Conservation (phyloP, 352 stramenopile species). For the Pythium rishiriense region DNA sequence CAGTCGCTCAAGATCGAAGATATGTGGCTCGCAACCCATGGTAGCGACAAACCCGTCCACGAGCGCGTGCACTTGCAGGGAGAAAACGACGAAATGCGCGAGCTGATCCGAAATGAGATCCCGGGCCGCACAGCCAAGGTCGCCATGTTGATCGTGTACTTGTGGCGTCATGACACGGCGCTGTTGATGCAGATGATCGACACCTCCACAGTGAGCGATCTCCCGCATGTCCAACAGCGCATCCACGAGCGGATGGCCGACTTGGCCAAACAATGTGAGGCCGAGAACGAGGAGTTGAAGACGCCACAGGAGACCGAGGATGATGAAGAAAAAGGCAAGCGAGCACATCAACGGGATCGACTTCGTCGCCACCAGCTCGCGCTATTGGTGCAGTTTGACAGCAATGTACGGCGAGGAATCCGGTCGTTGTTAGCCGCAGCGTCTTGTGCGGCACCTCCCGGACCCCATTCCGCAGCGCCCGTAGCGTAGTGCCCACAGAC, state of each 20-base stretch:
- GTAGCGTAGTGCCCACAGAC: no score
- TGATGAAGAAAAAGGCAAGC: neutral
- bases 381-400: neutral
- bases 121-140: conserved; percentile 32
- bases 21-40: conserved; percentile 18
- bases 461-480: no score
- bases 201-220: neutral
- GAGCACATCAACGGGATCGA: no score
- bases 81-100: conserved; percentile 45
- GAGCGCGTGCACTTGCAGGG: conserved; percentile 31
- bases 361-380: neutral
- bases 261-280: neutral
- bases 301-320: neutral
- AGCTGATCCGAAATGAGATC: conserved; percentile 36
- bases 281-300: neutral
- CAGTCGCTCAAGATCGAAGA: conserved; percentile 29
- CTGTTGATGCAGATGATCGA: conserved; percentile 4
- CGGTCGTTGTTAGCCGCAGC: neutral
- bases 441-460: no score
- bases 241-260: conserved; percentile 14
- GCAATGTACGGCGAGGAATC: neutral
- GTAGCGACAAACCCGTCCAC: conserved; percentile 14
- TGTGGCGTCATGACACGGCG: conserved; percentile 2
- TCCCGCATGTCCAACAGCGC: neutral
- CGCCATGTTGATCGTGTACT: conserved; percentile 37